Conservation (phyloP, 2,329 filamentous ascomycete genomes). For the Botryotinia convoluta region DNA sequence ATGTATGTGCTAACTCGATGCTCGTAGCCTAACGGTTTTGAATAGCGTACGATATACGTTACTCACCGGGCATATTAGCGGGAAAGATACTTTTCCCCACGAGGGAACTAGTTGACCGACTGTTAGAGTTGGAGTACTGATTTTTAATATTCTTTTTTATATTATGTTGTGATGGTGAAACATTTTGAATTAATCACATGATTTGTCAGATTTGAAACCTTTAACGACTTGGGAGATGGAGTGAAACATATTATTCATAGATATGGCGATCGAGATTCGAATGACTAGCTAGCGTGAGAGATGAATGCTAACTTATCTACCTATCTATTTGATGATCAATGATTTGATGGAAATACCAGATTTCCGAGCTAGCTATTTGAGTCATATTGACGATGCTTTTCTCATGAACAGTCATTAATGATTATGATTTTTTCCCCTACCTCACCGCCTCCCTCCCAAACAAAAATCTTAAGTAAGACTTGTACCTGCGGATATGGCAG, state of each 20-base stretch:
- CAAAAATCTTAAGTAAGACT: not conserved
- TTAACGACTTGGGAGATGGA: not conserved
- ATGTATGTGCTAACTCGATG: not conserved
- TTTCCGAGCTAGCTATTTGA: not conserved
- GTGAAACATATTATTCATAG: not conserved
- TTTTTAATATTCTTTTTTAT: not conserved
- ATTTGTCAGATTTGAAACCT: not conserved
- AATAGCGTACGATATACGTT: not conserved
- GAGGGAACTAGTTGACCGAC: not conserved
- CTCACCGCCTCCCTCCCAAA: not conserved
- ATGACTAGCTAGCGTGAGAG: not conserved
- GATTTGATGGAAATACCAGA: not conserved
- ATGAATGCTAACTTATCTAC: not conserved
- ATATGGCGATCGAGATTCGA: not conserved
- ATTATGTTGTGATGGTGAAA: not conserved
- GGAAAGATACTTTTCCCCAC: not conserved
- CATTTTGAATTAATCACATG: not conserved
- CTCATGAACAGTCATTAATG: not conserved
- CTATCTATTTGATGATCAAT: not conserved
- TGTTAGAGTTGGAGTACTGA: not conserved
- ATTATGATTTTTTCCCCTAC: not conserved
- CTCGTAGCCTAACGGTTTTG: not conserved
- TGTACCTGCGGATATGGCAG: not conserved
- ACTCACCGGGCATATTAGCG: not conserved
- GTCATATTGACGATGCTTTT: not conserved